Evolutionary conservation across 2,329 filamentous ascomycete genomes (phyloP).

Genomic region (Pyrenochaeta sp.): DNA sequence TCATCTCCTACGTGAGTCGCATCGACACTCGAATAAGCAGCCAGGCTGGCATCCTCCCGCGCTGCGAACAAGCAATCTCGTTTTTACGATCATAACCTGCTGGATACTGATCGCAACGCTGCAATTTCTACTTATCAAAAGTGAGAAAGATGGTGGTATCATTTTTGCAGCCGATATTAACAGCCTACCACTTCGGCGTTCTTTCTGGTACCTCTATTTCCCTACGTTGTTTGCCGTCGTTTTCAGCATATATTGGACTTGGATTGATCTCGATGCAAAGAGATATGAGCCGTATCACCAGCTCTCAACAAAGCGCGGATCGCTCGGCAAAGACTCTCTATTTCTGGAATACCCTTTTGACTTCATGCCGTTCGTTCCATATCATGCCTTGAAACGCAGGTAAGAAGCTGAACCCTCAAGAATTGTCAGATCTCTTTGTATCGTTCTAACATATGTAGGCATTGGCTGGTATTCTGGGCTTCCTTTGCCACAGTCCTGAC

Average conservation of each 20-base stretch:
- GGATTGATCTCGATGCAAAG: slow-evolving; percentile 67
- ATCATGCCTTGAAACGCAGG: slow-evolving; percentile 46
- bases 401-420: slow-evolving; percentile 2
- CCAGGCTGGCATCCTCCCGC: too few relatives aligned
- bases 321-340: slow-evolving; percentile 55
- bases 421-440: too few relatives aligned
- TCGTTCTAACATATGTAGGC: slow-evolving; percentile 41
- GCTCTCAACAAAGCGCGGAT: slow-evolving; percentile 57
- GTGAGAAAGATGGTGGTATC: slow-evolving; percentile 53
- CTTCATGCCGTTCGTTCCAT: slow-evolving; percentile 54
- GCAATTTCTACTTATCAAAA: slow-evolving; percentile 55
- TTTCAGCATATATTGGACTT: slow-evolving; percentile 65
- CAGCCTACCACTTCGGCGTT: slow-evolving; percentile 51
- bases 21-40: too few relatives aligned
- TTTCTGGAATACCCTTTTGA: slow-evolving; percentile 64
- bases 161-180: slow-evolving; percentile 47
- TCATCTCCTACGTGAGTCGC: too few relatives aligned
- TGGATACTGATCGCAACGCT: slow-evolving; percentile 52
- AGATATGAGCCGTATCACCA: slow-evolving; percentile 68
- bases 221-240: slow-evolving; percentile 63
- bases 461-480: slow-evolving; percentile 63
- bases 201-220: slow-evolving; percentile 56
- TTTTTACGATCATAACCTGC: too few relatives aligned
- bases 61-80: too few relatives aligned
- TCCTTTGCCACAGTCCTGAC: slow-evolving; percentile 60